Base-by-base conservation (phyloP, 2,329 filamentous ascomycete genomes). In the Hymenoscyphus salicellus region DNA sequence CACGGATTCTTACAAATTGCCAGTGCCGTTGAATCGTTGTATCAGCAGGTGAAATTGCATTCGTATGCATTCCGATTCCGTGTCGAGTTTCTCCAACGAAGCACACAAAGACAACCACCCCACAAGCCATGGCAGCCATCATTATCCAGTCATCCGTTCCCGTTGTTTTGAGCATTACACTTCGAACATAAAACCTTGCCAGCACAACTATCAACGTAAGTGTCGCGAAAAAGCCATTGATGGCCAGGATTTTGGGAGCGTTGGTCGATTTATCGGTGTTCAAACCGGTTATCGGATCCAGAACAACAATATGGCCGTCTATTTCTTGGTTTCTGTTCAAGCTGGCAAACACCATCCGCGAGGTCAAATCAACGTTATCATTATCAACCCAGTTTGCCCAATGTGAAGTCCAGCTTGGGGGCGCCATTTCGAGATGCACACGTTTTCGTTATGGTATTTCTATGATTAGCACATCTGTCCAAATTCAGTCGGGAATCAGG, bases 141-240 rank as follows among this genome's bases (percentile, higher is more conserved):
- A 83, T 83, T 1, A 79, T 66, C 64, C 76, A 80, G 69, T 84
- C 82, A 72, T 84, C 82, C 2, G 71, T 52, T 1, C 81, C 80
- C 58, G 81, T 74, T 17, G 77, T 78, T 49, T 78, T 79, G 41
- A 83, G 71, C 73, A 83, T 79, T 7, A 72, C 66, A 7, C 75
- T 61, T 30, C 82, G 76, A 20, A 82, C 81, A 69, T 80, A 82
- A 33, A 77, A 72, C 52, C 80, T 75, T 11, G 78, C 68, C 5
- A 77, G 4, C 5, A 81, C 77, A 1, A 77, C 69, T 2, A 79
- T 6, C 2, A 75, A 65, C 5, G 78, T 74, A 10, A 76, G 46
- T 2, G 72, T 75, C 41, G 75, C 77, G 55, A 80, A 75, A 1
- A 75, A 68, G 26, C 75, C 77, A 33, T 77, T 76, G 43, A 79